Evolutionary conservation across 768 basidiomycete species (phyloP).

Genomic region (Hygrophorus pudorinus): DNA sequence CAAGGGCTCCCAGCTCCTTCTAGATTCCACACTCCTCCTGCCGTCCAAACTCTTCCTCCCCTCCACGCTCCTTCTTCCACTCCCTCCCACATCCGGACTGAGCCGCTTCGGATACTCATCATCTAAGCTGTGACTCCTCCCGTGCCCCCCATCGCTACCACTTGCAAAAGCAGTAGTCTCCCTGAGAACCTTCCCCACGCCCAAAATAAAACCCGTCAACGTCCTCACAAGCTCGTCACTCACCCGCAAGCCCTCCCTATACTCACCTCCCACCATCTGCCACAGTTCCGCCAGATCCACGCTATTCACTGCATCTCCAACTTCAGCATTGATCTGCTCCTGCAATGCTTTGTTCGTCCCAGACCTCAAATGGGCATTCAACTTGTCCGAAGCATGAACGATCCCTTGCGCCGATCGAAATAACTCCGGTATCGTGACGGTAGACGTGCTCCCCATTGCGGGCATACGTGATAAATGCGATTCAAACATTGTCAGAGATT

Average conservation of each 20-base stretch:
- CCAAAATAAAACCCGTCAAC: constrained; percentile 68
- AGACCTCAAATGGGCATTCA: constrained; percentile 51
- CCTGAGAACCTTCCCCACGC: constrained; percentile 58
- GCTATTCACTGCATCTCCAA: constrained; percentile 28
- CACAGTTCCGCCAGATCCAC: constrained; percentile 46
- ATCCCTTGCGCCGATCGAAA: constrained; percentile 52
- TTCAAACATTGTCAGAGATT: constrained; percentile 64
- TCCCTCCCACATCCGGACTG: constrained; percentile 20
- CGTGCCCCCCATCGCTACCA: constrained; percentile 28
- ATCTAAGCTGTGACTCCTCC: constrained; percentile 44
- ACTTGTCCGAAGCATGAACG: constrained; percentile 53
- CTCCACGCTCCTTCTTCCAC: constrained; percentile 38
- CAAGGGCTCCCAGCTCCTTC: constrained; percentile 18
- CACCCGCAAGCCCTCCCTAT: constrained; percentile 56
- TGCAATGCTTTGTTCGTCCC: constrained; percentile 55
- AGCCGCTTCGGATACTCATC: constrained; percentile 31
- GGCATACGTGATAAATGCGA: constrained; percentile 49
- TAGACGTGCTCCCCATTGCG: constrained; percentile 15
- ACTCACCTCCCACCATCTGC: constrained; percentile 61
- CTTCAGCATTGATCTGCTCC: constrained; percentile 67
- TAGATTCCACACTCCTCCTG: constrained; percentile 7
- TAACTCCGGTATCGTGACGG: constrained; percentile 39
- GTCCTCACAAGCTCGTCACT: constrained; percentile 75
- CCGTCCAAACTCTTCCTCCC: constrained; percentile 9
- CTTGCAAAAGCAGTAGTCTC: constrained; percentile 30